Evolutionary conservation across 2,329 filamentous ascomycete species (phyloP), one percentile per base, ranked within the genome.

Genomic region (Westerdykella aurantiaca): DNA sequence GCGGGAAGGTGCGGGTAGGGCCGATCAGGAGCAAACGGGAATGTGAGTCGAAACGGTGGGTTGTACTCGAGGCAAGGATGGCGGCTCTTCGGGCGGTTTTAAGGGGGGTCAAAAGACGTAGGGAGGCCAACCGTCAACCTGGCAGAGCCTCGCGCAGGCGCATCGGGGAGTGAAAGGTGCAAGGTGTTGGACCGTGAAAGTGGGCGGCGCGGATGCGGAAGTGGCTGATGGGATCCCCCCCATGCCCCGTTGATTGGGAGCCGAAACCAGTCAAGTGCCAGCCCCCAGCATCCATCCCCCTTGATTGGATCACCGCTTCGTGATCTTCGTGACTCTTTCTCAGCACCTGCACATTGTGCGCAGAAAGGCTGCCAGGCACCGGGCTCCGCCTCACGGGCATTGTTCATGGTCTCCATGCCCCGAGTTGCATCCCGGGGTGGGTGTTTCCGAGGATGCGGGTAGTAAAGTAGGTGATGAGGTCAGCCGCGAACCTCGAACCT

Each of bases 391-490:
- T 34, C 33, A 34, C 33, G 33, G 33, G 6, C 33, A n/a, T 34
- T 34, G 9, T 34, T 12, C 16, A 12, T 34, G 6, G 33, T 34
- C 12, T 39, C 42, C 47, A 55, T 53, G 42, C 47, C 52, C 54
- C 51, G 13, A 34, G 33, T 34, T 13, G 33, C 33, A 34, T 34
- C 16, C 33, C 6, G 33, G 6, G 6, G 10, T 25, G 23, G 23
- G 5, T 25, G 23, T 10, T 17, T 34, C 33, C 16, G 33, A 34
- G 6, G 33, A 12, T 13, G 33, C 13, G 13, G 33, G 13, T 34
- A 17, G 33, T 13, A 35, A 39, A 46, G 47, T 50, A 45, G 34
- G 55, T 53, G 55, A 56, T 58, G 57, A 55, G 53, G 55, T 60
- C 56, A 60, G 51, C 50, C 51, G 54, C 46, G 31, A 33, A 43